Base-by-base conservation (phyloP, 371 early-diverging fungal genomes). In the Phascolomyces articulosus region DNA sequence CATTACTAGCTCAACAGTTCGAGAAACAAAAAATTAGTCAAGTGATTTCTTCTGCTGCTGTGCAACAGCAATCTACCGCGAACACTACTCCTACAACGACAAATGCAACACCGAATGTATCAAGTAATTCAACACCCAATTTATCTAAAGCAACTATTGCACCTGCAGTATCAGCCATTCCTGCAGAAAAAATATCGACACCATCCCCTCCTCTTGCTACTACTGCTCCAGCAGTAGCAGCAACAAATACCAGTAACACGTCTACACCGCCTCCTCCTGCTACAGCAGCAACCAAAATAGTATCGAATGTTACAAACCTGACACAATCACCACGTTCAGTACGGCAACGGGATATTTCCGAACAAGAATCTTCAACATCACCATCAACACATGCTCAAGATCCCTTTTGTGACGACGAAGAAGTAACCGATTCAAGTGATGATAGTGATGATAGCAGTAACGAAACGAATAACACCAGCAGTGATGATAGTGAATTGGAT, bases 341-440 rank as follows among this genome's bases (percentile, higher is more conserved):
- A 24, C 24, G 23, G 27, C 26, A 59, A 20, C 20, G 18, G 20
- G 60, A 59, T 54, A 53, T 40, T 29, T 23, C 51, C 55, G 55
- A 55, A 54, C 53, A 20, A 23, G 15, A 44, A 44, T n/a, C n/a
- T n/a, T n/a, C n/a, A n/a, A n/a, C n/a, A n/a, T n/a, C n/a, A n/a
- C n/a, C n/a, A n/a, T n/a, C n/a, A 16, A 44, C 15, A 44, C 44
- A 44, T 23, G 8, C 51, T 2, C 61, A 64, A 21, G 71, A 70
- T 38, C 71, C 66, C 8, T 70, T 70, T 49, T 34, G 47, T 24
- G 71, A 70, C 61, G 62, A 69, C 10, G 69, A 69, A 70, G 53
- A 40, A n/a, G 57, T 49, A 11, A 38, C 62, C 1, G 65, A 54
- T 16, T 63, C 56, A 9, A 55, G 44, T 44, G 55, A n/a, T n/a